phyloP scores from a whole-genome alignment of 441 rosid species.

The Mallotus japonicus region DNA sequence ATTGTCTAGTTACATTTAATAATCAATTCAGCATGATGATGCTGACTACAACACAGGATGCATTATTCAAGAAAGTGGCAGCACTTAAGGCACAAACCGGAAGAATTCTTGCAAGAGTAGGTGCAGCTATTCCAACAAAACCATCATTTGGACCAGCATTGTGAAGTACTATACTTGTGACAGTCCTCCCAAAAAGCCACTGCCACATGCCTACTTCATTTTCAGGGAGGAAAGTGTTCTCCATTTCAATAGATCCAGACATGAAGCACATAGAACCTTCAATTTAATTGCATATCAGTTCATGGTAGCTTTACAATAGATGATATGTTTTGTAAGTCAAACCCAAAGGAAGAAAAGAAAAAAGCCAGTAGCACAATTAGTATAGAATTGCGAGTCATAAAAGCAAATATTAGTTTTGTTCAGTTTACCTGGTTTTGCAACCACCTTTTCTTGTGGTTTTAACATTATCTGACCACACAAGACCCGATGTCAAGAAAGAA shows the following conservation, averaged over 20 bases:
- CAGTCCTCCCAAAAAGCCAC: slow-evolving; percentile 91
- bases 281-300: slow-evolving; percentile 25
- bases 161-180: slow-evolving; percentile 64
- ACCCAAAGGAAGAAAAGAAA: not conserved
- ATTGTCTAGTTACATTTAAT: slow-evolving; percentile 16
- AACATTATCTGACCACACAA: slow-evolving; percentile 68
- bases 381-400: not conserved
- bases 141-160: slow-evolving; percentile 78
- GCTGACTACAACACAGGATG: not conserved
- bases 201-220: slow-evolving; percentile 92
- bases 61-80: slow-evolving; percentile 8
- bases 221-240: slow-evolving; percentile 77
- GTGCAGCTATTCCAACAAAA: slow-evolving; percentile 88
- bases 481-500: slow-evolving; percentile 12
- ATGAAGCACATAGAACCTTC: slow-evolving; percentile 95
- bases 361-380: slow-evolving; percentile 7
- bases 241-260: slow-evolving; percentile 92
- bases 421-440: slow-evolving; percentile 80
- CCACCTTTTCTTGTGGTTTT: slow-evolving; percentile 86
- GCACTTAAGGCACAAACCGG: slow-evolving; percentile 60
- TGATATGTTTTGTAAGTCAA: not conserved
- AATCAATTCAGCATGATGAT: not conserved
- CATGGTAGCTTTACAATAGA: not conserved
- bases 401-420: not conserved
- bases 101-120: slow-evolving; percentile 91